These are phyloP conservation scores for Meyerozyma sp. DNA, from an alignment of 1,139 yeast genomes.

Conservation along the genomic window DNA sequence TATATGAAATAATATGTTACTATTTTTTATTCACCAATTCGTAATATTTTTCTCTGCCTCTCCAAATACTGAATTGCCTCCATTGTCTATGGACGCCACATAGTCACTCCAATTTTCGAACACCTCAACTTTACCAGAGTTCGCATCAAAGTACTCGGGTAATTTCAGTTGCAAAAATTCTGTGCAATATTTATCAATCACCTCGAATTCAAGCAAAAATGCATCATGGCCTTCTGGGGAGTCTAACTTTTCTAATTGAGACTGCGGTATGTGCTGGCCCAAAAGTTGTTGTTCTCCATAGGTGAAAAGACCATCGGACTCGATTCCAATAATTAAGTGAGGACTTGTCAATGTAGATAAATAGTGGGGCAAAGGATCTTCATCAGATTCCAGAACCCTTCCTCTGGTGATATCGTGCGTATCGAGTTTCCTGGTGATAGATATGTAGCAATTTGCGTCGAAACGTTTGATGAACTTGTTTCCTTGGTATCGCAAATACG, in stretches of 20 bases:
- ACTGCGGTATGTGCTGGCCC: slow-evolving; percentile 69
- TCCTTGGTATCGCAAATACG: slow-evolving; percentile 90
- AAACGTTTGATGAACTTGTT: slow-evolving; percentile 82
- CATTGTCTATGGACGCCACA: slow-evolving; percentile 33
- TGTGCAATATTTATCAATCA: slow-evolving; percentile 66
- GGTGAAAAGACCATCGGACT: slow-evolving; percentile 90
- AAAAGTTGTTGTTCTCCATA: slow-evolving; percentile 84
- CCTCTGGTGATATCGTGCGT: slow-evolving; percentile 92
- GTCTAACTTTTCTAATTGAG: slow-evolving; percentile 62
- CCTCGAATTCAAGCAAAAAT: slow-evolving; percentile 79
- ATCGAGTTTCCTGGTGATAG: slow-evolving; percentile 88
- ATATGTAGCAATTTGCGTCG: slow-evolving; percentile 94
- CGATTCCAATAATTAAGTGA: slow-evolving; percentile 79
- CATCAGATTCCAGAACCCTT: slow-evolving; percentile 39
- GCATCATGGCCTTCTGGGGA: slow-evolving; percentile 99
- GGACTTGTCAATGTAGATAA: slow-evolving; percentile 62
- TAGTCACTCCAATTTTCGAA: slow-evolving; percentile 49
- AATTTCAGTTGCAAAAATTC: slow-evolving; percentile 57
- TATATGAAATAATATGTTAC: slow-evolving; percentile 1
- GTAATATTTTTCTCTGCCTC: slow-evolving; percentile 88
- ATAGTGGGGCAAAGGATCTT: slow-evolving; percentile 37
- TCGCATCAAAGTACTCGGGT: slow-evolving; percentile 48
- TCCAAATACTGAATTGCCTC: slow-evolving; percentile 80
- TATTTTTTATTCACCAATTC: slow-evolving; percentile 53
- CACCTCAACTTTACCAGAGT: slow-evolving; percentile 41